Evolutionary conservation across 2,329 filamentous ascomycete species (phyloP), one percentile per base, ranked within the genome.

Genomic region (Paradendryphiella salina): DNA sequence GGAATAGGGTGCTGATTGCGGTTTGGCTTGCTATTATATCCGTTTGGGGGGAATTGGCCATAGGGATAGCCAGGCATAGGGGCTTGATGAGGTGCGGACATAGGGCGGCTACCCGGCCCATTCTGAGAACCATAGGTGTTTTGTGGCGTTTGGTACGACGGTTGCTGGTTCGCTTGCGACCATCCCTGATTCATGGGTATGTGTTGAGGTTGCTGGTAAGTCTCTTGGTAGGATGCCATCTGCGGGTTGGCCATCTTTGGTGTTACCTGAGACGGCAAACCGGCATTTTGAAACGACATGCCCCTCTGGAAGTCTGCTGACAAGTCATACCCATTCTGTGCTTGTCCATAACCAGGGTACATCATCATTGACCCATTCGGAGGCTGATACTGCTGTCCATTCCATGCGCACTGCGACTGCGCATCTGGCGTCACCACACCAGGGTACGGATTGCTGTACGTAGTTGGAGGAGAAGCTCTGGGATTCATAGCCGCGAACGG

Each of bases 1-100:
- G 90, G 89, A 49, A 95, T 85, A 5, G 90, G 89, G 69, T 96
- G 90, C 67, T 91, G 87, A 50, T 88, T 86, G 7, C 85, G 83
- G 63, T 88, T 88, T 54, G 88, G 81, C 20, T 89, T 69, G 13
- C 65, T 67, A 17, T 68, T 71, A 50, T 70, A 85, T 40, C 86
- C 85, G 43, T 81, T 79, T 56, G 80, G 83, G 3, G 89, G 88
- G 38, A 93, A 80, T 66, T 95, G 90, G 2, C 89, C 88, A 69
- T 87, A 96, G 0, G 85, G 80, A 73, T 96, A 96, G 1, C 76
- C 74, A 50, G 74, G 76, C 34, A 73, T 69, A 10, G 65, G 64
- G 23, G 71, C 64, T 46, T 70, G 65, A 21, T 64, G 61, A 38
- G 69, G 54, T 67, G 68, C 70, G 69, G 68, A 66, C 68, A 71